Evolutionary conservation across 257 asterid species (phyloP).

Genomic region (Prunella vulgaris): DNA sequence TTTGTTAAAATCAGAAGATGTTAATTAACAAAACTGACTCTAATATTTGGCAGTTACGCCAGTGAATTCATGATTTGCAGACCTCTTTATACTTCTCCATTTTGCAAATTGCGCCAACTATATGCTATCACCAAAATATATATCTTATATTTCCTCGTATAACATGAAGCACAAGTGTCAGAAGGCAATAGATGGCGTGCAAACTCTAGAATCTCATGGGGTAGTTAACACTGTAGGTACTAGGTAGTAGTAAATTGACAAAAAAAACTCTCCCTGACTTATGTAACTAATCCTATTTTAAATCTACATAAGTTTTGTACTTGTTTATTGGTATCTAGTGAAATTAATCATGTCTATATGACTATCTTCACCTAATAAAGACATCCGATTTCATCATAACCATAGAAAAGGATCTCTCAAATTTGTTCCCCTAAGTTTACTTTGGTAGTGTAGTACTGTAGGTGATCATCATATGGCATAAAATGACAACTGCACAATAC

Average conservation of each 20-base stretch:
- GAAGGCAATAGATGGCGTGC: not conserved
- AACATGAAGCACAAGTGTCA: not conserved
- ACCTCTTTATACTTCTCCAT: not conserved
- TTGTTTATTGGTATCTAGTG: not conserved
- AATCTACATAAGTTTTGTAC: not conserved
- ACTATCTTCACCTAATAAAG: constrained; percentile 26
- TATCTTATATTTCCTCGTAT: not conserved
- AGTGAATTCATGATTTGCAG: not conserved
- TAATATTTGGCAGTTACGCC: not conserved
- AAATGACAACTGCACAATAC: constrained; percentile 26
- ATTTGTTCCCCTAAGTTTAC: constrained; percentile 26
- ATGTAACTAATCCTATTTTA: not conserved
- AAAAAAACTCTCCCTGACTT: not conserved
- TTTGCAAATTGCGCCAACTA: not conserved
- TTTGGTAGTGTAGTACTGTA: constrained; percentile 18
- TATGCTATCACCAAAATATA: not conserved
- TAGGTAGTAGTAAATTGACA: not conserved
- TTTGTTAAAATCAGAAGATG: not conserved
- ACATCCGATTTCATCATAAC: constrained; percentile 19
- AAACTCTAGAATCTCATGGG: not conserved
- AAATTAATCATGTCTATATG: not conserved
- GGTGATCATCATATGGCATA: constrained; percentile 32
- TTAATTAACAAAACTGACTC: not conserved
- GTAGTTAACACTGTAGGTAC: not conserved
- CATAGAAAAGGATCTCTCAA: constrained; percentile 18